Conservation (phyloP, 345 rosid species). For the Capsella bursapastoris region DNA sequence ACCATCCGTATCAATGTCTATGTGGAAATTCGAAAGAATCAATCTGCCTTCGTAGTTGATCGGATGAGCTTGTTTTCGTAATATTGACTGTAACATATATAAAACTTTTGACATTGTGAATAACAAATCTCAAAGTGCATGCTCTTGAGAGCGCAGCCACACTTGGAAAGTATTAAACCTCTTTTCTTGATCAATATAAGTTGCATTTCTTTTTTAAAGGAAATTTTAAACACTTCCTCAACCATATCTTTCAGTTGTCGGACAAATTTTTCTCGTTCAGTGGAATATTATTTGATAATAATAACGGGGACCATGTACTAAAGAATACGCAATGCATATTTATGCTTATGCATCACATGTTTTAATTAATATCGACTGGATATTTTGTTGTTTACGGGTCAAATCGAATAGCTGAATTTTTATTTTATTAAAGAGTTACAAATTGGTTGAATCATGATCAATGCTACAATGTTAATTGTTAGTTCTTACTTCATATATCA, state of each 20-base stretch:
- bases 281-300: background rate
- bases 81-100: background rate
- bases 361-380: background rate
- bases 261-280: background rate
- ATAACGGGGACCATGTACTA: constrained; percentile 12
- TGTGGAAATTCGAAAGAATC: too few species aligned
- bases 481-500: too few species aligned
- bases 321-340: background rate
- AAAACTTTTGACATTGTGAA: background rate
- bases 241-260: constrained; percentile 21
- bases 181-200: background rate
- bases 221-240: background rate
- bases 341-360: constrained; percentile 33
- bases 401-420: too few species aligned
- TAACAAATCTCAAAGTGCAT: background rate
- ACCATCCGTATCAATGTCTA: too few species aligned
- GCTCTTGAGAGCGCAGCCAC: background rate
- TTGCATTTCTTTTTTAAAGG: background rate
- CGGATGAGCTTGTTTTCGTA: background rate
- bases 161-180: constrained; percentile 18
- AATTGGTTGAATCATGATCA: too few species aligned
- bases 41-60: background rate
- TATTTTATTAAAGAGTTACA: too few species aligned
- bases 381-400: too few species aligned
- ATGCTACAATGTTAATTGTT: too few species aligned